These are phyloP conservation scores for Suillus subalutaceus DNA, from an alignment of 768 basidiomycete genomes.

Conservation along the genomic window DNA sequence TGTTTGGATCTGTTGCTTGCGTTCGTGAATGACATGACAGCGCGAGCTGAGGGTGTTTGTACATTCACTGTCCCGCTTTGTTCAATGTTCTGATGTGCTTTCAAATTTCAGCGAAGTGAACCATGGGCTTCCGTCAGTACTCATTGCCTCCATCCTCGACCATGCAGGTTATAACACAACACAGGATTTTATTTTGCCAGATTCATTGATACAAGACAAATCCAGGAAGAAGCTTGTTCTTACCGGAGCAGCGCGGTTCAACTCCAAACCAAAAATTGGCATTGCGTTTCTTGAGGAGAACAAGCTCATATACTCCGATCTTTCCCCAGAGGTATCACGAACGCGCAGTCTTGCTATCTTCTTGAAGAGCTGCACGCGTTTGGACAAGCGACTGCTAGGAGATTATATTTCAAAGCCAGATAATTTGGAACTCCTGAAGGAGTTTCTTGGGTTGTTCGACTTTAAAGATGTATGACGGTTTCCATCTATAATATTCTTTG, in stretches of 20 bases:
- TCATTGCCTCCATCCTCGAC: constrained; percentile 2
- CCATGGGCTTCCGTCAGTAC: constrained; percentile 66
- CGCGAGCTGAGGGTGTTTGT: constrained; percentile 56
- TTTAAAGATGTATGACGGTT: constrained; percentile 74
- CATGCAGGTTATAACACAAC: neutral
- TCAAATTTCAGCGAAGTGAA: constrained; percentile 41
- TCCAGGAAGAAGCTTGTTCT: constrained; percentile 86
- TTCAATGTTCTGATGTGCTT: constrained; percentile 10
- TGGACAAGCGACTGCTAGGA: constrained; percentile 93
- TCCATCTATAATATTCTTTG: neutral
- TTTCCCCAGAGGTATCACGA: constrained; percentile 57
- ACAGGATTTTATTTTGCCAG: constrained; percentile 59
- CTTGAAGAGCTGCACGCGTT: constrained; percentile 77
- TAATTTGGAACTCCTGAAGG: constrained; percentile 80
- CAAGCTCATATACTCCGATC: constrained; percentile 77
- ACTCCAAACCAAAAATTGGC: constrained; percentile 89
- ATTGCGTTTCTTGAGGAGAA: constrained; percentile 92
- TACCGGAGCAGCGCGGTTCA: constrained; percentile 85
- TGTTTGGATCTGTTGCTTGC: constrained; percentile 87
- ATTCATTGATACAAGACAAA: constrained; percentile 67
- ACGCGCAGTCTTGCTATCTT: constrained; percentile 79
- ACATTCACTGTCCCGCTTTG: constrained; percentile 1
- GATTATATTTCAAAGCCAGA: constrained; percentile 92
- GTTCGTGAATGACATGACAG: constrained; percentile 88
- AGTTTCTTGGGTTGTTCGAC: constrained; percentile 87